phyloP scores from a whole-genome alignment of 305 asterid genomes.

The Andrographis paniculata region DNA sequence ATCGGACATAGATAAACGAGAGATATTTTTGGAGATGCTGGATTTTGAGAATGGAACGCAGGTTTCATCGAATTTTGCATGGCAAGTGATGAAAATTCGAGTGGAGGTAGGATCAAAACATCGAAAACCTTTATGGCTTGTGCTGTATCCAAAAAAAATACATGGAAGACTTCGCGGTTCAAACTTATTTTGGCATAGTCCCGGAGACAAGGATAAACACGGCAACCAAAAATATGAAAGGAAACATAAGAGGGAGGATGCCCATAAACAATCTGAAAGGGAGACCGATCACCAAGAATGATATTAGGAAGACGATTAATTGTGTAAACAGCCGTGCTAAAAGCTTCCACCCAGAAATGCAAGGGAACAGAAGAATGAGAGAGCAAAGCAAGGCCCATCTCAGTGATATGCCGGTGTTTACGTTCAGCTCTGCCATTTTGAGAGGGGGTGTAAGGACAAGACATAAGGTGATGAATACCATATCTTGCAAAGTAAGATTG shows the following conservation, averaged over 20 bases:
- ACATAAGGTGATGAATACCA: too few relatives aligned
- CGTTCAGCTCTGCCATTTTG: slow-evolving; percentile 1
- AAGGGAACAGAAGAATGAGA: background rate
- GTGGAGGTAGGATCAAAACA: background rate
- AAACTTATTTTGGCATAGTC: background rate
- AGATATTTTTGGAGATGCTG: background rate
- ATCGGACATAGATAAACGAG: background rate
- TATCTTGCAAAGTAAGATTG: background rate
- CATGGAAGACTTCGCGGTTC: background rate
- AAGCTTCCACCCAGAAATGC: background rate
- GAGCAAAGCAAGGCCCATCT: slow-evolving; percentile 1
- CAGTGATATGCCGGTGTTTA: slow-evolving; percentile 1
- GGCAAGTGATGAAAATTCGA: background rate
- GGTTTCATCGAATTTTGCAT: background rate
- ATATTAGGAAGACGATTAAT: background rate
- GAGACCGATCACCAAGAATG: background rate
- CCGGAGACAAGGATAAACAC: slow-evolving; percentile 1
- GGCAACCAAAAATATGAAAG: slow-evolving; percentile 2
- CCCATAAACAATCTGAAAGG: background rate
- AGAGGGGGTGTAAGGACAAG: too few relatives aligned
- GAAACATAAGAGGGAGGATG: background rate
- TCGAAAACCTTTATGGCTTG: slow-evolving; percentile 1
- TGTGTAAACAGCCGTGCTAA: background rate
- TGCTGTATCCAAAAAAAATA: background rate
- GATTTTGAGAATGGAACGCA: background rate